Conservation (phyloP, 805 yeast genomes). For the Tanozyma kutaoensis region DNA sequence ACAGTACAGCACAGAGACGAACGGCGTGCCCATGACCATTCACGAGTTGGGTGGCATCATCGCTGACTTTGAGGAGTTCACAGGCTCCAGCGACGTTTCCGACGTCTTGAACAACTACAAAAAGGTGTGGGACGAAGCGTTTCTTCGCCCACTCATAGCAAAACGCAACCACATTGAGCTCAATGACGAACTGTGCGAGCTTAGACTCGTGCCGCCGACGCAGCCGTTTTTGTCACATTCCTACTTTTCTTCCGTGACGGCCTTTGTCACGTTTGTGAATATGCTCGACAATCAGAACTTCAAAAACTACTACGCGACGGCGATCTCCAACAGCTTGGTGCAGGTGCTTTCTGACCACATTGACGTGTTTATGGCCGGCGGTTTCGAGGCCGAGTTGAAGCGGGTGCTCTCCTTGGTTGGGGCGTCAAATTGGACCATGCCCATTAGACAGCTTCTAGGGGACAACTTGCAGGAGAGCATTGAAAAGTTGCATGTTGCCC, state of each 20-base stretch:
- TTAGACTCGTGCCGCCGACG: background rate
- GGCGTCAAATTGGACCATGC: slow-evolving; percentile 12
- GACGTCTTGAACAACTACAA: slow-evolving; percentile 2
- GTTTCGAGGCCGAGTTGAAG: slow-evolving; percentile 9
- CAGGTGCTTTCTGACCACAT: slow-evolving; percentile 18
- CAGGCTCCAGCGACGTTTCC: slow-evolving; percentile 3
- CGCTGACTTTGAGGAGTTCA: slow-evolving; percentile 2
- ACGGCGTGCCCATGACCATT: background rate
- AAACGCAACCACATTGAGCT: slow-evolving; percentile 1
- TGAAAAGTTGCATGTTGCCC: slow-evolving; percentile 14
- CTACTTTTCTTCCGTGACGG: too few relatives aligned
- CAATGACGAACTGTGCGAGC: slow-evolving; percentile 1
- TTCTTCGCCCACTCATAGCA: slow-evolving; percentile 5
- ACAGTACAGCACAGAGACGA: too few relatives aligned
- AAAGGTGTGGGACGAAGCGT: slow-evolving; percentile 3
- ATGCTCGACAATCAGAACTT: slow-evolving; percentile 8
- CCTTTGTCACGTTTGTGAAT: slow-evolving; percentile 18
- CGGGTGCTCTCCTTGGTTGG: slow-evolving; percentile 8
- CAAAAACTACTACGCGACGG: slow-evolving; percentile 13
- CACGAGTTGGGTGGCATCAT: slow-evolving; percentile 3
- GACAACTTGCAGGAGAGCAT: slow-evolving; percentile 11
- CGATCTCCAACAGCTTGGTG: slow-evolving; percentile 15
- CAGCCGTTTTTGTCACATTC: too few relatives aligned
- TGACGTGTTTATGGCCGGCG: slow-evolving; percentile 6
- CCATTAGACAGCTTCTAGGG: slow-evolving; percentile 7